Base-by-base conservation (phyloP, 495 filamentous ascomycete species). In the Neurospora sp. region DNA sequence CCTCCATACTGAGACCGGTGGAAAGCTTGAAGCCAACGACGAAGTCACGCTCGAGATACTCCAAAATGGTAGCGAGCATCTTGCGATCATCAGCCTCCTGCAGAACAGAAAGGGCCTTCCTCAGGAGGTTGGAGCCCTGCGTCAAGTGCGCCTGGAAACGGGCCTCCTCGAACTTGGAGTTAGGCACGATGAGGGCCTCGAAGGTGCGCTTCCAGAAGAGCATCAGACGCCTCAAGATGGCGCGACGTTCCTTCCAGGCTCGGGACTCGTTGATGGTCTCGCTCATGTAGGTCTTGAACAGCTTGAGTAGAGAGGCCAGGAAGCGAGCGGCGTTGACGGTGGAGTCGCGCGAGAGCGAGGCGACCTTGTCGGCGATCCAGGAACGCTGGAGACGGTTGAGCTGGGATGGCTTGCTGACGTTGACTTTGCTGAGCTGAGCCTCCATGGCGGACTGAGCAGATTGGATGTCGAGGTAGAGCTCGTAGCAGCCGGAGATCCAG, bases 1-100 rank as follows among this genome's bases (percentile, higher is more conserved):
- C 82, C 78, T 97, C 93, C 93, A 98, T 97, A 74, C 89, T 90
- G 20, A 93, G 85, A 2, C 94, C 94, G 3, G 89, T 94, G 0
- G 84, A 88, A 8, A 96, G 82, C 62, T 90, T 88, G 77, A 88
- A 88, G 3, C 83, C 85, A 14, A 83, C 79, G 3, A 80, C 76
- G 54, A 88, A 88, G 48, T 81, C 82, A 6, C 79, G 79, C 37
- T 85, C 78, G 2, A 87, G 77, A 8, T 74, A 79, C 5, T 75
- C 75, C 1, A 76, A 41, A 7, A 86, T 72, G 6, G 72, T 66
- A 5, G 75, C 77, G 16, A 83, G 71, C n/a, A 86, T 72, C 46
- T 75, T 74, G 27, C 74, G 75, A 69, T 77, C 76, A 14, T 74
- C 74, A 2, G 41, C 69, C 9, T 80, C 77, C 20, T 72, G 62